Conservation (phyloP, 768 basidiomycete species). For the Lactifluus volemus region DNA sequence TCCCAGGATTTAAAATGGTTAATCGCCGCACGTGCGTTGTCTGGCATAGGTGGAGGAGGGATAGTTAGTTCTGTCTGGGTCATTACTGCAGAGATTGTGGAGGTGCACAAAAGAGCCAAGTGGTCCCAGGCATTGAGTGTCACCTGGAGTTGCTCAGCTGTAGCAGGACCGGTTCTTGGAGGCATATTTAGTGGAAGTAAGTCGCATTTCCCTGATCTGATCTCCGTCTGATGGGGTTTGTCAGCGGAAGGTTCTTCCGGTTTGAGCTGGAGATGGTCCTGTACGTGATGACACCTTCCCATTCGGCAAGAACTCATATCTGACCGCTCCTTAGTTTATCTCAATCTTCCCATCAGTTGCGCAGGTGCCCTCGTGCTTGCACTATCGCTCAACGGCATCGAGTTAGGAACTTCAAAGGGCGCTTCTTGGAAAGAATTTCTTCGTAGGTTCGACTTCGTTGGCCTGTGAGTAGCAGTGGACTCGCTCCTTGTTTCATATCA, state of each 20-base stretch:
- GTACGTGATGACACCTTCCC: conserved; percentile 38
- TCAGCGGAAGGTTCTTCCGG: conserved; percentile 18
- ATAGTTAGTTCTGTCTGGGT: conserved; percentile 84
- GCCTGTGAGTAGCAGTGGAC: conserved; percentile 47
- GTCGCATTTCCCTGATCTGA: conserved; percentile 21
- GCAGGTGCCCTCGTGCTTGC: conserved; percentile 48
- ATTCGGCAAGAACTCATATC: conserved; percentile 16
- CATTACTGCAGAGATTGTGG: conserved; percentile 78
- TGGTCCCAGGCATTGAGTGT: conserved; percentile 82
- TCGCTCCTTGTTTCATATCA: conserved; percentile 16
- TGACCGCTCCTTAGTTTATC: conserved; percentile 47
- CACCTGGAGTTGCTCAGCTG: conserved; percentile 80
- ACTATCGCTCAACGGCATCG: conserved; percentile 51
- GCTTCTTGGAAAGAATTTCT: conserved; percentile 50
- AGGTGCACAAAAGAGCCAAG: conserved; percentile 57
- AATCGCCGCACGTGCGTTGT: conserved; percentile 53
- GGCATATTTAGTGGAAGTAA: conserved; percentile 65
- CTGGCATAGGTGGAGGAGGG: conserved; percentile 81
- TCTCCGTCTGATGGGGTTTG: neutral
- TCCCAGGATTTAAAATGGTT: conserved; percentile 50
- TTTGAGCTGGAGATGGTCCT: conserved; percentile 77
- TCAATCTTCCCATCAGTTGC: conserved; percentile 72
- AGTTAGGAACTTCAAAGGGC: conserved; percentile 35
- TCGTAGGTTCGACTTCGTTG: conserved; percentile 64
- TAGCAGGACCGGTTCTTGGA: conserved; percentile 78